Conservation (phyloP, 768 basidiomycete species). For the Kwoniella dejecticola region DNA sequence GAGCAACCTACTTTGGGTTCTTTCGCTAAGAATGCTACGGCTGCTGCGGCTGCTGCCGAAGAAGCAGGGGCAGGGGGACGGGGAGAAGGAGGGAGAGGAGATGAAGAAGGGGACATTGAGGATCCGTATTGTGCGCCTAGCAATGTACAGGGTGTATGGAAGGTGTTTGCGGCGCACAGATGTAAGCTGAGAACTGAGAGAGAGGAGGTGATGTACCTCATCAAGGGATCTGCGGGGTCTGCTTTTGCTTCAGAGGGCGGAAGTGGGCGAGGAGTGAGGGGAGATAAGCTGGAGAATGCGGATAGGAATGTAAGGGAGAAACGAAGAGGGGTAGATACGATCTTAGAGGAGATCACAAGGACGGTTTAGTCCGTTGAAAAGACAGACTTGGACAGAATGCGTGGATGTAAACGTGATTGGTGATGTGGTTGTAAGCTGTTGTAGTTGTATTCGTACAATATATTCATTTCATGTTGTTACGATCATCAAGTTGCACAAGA, state of each 20-base stretch:
- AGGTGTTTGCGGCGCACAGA: constrained; percentile 28
- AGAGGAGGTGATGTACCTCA: constrained; percentile 41
- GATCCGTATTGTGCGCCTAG: constrained; percentile 30
- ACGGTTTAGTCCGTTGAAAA: constrained; percentile 4
- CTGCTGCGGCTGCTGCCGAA: no score
- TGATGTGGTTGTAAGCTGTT: no score
- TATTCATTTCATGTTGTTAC: background rate
- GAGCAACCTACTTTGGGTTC: constrained; percentile 32
- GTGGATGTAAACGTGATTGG: no score
- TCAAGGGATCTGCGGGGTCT: constrained; percentile 30
- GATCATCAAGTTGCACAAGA: no score
- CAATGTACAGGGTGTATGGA: constrained; percentile 35
- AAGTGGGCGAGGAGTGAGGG: no score
- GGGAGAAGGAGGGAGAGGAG: background rate
- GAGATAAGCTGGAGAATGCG: background rate
- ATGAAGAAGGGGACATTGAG: constrained; percentile 8
- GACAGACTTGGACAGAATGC: background rate
- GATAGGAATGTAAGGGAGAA: background rate
- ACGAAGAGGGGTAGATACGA: constrained; percentile 22
- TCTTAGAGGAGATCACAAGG: constrained; percentile 28
- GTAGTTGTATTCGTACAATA: background rate
- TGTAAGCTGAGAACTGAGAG: constrained; percentile 27
- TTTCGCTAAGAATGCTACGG: background rate
- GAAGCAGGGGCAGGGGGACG: background rate
- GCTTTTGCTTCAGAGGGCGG: no score